These are phyloP conservation scores for Ramaria sp. DNA, from an alignment of 768 basidiomycete species.

Conservation along the genomic window DNA sequence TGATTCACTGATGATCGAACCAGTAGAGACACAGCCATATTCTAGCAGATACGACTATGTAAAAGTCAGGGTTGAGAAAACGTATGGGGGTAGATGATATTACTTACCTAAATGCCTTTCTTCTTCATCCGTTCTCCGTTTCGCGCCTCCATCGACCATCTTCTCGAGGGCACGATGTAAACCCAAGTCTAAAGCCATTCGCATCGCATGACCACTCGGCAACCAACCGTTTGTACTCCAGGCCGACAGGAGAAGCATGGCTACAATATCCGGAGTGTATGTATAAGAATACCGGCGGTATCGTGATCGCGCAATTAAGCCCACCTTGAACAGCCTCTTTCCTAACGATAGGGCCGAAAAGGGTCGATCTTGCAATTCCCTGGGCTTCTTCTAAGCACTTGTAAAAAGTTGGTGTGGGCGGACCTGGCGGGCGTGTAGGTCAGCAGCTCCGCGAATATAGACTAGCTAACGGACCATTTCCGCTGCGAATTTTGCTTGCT, in stretches of 20 bases:
- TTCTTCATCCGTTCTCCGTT: slow-evolving; percentile 53
- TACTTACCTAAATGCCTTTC: slow-evolving; percentile 77
- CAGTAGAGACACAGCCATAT: slow-evolving; percentile 94
- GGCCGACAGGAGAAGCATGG: slow-evolving; percentile 84
- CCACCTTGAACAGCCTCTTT: slow-evolving; percentile 91
- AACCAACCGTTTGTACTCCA: slow-evolving; percentile 96
- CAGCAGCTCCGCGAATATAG: not conserved
- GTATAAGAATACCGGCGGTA: slow-evolving; percentile 6
- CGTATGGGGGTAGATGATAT: not conserved
- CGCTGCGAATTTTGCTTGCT: slow-evolving; percentile 85
- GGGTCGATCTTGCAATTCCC: slow-evolving; percentile 85
- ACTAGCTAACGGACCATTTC: slow-evolving; percentile 40
- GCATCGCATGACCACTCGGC: slow-evolving; percentile 90
- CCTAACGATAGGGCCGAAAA: slow-evolving; percentile 87
- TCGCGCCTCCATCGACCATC: slow-evolving; percentile 56
- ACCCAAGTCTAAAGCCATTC: slow-evolving; percentile 91
- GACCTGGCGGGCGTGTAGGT: slow-evolving; percentile 18
- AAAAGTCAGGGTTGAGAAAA: not conserved
- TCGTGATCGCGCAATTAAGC: slow-evolving; percentile 9
- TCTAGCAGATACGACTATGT: slow-evolving; percentile 77
- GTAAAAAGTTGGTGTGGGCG: slow-evolving; percentile 78
- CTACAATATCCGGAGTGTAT: slow-evolving; percentile 26
- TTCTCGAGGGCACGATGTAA: slow-evolving; percentile 89
- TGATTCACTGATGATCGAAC: slow-evolving; percentile 86
- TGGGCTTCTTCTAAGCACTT: slow-evolving; percentile 90